A percentile compares a stretch with the other conserved stretches of the same genome.
These are phyloP conservation scores for Fraxinus greggii DNA, from an alignment of 305 asterid species.

Conservation along the genomic window DNA sequence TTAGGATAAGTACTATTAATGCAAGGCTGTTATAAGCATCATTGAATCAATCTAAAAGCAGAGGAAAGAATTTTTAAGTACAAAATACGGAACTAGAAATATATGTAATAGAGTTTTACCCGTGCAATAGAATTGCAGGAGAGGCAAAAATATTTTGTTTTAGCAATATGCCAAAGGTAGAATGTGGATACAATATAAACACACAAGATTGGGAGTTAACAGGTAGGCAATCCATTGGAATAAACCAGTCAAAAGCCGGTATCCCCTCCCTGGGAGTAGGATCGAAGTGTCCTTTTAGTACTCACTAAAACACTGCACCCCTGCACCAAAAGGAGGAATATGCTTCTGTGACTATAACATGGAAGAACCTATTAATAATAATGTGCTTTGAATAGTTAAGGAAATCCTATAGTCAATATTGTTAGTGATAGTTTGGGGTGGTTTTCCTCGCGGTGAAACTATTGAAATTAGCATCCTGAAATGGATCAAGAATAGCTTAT, in stretches of 20 bases:
- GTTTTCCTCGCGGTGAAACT: not conserved
- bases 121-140: not conserved
- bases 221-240: not conserved
- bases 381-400: not conserved
- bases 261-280: not conserved
- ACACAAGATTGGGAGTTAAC: not conserved
- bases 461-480: not conserved
- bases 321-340: not conserved
- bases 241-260: not conserved
- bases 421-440: not conserved
- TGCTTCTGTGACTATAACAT: not conserved
- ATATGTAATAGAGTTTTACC: not conserved
- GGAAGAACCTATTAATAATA: not conserved
- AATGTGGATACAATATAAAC: not conserved
- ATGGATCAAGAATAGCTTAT: not conserved
- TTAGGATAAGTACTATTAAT: not conserved
- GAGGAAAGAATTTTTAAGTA: not conserved
- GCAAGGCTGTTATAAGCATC: not conserved
- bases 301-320: not conserved
- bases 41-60: not conserved
- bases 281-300: not conserved
- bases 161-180: not conserved
- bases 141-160: not conserved
- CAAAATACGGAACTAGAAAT: not conserved
- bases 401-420: not conserved